Evolutionary conservation across 2,329 filamentous ascomycete genomes (phyloP).

Genomic region (Epichloe bromicola): DNA sequence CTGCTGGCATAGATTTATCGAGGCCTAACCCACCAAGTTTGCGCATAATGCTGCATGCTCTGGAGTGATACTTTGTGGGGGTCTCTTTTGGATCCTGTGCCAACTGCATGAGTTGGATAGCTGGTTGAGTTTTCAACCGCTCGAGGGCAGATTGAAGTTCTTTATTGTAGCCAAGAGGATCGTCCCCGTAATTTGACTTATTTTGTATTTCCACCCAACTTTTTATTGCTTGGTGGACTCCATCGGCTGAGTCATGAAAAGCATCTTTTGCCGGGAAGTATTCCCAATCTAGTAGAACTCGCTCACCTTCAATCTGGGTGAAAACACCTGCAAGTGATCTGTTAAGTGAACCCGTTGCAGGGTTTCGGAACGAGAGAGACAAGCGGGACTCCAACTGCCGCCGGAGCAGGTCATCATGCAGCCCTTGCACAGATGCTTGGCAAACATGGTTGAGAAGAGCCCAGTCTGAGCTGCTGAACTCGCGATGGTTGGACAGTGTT

Average conservation of each 20-base stretch:
- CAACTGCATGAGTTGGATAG: slow-evolving; percentile 39
- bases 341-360: slow-evolving; percentile 15
- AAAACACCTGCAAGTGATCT: slow-evolving; percentile 41
- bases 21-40: slow-evolving; percentile 25
- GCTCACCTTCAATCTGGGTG: slow-evolving; percentile 44
- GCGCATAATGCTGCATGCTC: slow-evolving; percentile 21
- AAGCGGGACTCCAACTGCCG: slow-evolving; percentile 30
- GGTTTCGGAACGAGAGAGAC: slow-evolving; percentile 30
- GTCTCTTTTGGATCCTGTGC: slow-evolving; percentile 42
- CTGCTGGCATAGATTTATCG: slow-evolving; percentile 4
- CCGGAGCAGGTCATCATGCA: slow-evolving; percentile 33
- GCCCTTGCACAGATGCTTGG: slow-evolving; percentile 40
- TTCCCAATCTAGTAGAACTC: slow-evolving; percentile 29
- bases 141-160: slow-evolving; percentile 36
- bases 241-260: slow-evolving; percentile 9
- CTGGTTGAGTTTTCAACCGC: slow-evolving; percentile 36
- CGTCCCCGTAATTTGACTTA: slow-evolving; percentile 26
- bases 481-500: slow-evolving; percentile 30
- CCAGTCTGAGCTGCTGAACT: slow-evolving; percentile 32
- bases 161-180: slow-evolving; percentile 38
- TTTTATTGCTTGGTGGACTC: slow-evolving; percentile 24
- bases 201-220: slow-evolving; percentile 34
- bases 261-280: slow-evolving; percentile 11
- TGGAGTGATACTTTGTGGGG: slow-evolving; percentile 32
- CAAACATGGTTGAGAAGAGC: slow-evolving; percentile 38